Conservation (phyloP, 805 yeast genomes). For the Saccharomycopsis synnaedendra region DNA sequence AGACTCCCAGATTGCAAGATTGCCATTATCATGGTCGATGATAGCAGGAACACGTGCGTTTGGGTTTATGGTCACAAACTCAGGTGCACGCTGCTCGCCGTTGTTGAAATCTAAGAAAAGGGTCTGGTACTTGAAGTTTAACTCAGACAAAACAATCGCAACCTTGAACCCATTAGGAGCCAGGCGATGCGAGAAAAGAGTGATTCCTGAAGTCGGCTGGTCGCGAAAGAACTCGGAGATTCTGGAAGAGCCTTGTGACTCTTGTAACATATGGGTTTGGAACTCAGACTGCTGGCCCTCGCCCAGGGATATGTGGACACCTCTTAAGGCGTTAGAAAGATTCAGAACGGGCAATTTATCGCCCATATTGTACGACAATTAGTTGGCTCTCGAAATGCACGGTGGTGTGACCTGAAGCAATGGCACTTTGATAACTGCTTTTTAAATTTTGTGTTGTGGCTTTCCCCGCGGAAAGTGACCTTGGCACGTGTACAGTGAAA, state of each 20-base stretch:
- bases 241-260: constrained; percentile 33
- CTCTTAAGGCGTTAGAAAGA: constrained; percentile 28
- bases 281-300: constrained; percentile 7
- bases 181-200: constrained; percentile 72
- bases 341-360: constrained; percentile 24
- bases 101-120: constrained; percentile 75
- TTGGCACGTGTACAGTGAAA: too few species aligned
- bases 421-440: too few species aligned
- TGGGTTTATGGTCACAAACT: constrained; percentile 87
- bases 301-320: constrained; percentile 24
- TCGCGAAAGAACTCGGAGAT: constrained; percentile 62
- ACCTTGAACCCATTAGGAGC: constrained; percentile 97
- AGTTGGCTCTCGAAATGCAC: too few species aligned
- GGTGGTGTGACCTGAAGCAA: too few species aligned
- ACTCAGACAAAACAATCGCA: constrained; percentile 78
- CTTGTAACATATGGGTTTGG: constrained; percentile 31
- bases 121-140: constrained; percentile 68
- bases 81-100: constrained; percentile 91
- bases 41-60: constrained; percentile 93
- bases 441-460: too few species aligned
- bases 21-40: constrained; percentile 75
- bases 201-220: constrained; percentile 73
- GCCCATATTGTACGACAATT: constrained; percentile 4
- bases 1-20: constrained; percentile 85
- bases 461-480: too few species aligned